A percentile compares a stretch with the other conserved stretches of the same genome.
These are phyloP conservation scores for Chaetoceros muelleri DNA, from an alignment of 108 stramenopile genomes.

Conservation along the genomic window DNA sequence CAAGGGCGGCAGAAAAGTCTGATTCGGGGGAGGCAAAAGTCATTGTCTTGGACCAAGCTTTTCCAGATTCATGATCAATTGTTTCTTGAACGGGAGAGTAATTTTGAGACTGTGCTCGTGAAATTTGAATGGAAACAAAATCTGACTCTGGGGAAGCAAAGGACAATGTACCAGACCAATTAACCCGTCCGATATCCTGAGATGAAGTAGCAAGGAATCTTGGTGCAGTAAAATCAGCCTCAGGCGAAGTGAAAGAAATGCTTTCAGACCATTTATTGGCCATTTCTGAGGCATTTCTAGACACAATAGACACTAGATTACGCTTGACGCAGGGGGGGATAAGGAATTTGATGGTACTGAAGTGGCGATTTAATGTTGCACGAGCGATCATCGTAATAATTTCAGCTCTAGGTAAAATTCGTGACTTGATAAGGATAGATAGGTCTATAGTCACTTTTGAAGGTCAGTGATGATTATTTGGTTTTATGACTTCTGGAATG, in stretches of 20 bases:
- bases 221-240: constrained; percentile 12
- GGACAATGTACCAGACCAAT: constrained; percentile 5
- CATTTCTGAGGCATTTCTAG: too few relatives aligned
- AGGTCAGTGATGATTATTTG: too few relatives aligned
- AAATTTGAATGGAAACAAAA: neutral
- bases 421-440: too few relatives aligned
- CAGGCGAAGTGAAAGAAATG: constrained; percentile 15
- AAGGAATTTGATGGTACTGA: too few relatives aligned
- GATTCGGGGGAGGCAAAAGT: constrained; percentile 10
- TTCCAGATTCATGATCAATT: too few relatives aligned
- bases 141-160: constrained; percentile 2
- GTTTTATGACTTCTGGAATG: too few relatives aligned
- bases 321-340: too few relatives aligned
- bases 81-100: neutral
- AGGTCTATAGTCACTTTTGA: too few relatives aligned
- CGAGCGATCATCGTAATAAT: too few relatives aligned
- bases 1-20: constrained; percentile 1
- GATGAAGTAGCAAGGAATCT: neutral
- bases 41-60: constrained; percentile 7
- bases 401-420: too few relatives aligned
- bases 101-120: neutral
- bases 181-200: neutral
- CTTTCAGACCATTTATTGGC: constrained; percentile 1
- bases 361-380: too few relatives aligned
- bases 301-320: too few relatives aligned